Evolutionary conservation across 2,329 filamentous ascomycete genomes (phyloP).

Genomic region (Colletotrichum sp.): DNA sequence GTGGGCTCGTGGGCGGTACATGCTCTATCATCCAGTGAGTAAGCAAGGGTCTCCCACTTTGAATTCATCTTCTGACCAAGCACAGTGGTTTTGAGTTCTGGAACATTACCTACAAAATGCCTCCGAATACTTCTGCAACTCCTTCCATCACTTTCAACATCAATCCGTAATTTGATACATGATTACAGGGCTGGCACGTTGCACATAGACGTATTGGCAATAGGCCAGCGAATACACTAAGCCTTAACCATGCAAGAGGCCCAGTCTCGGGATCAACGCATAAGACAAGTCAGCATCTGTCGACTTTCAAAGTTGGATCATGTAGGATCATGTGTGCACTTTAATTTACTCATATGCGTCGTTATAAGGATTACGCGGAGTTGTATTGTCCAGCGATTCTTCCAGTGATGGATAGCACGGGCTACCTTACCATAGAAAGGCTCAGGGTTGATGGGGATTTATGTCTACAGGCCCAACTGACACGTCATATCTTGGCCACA

Average conservation of each 20-base stretch:
- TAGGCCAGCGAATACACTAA: neutral
- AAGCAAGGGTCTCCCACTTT: neutral
- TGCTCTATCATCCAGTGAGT: slow-evolving; percentile 11
- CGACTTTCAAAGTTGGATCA: neutral
- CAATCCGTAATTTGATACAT: neutral
- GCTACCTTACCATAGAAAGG: neutral
- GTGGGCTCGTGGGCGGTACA: slow-evolving; percentile 1
- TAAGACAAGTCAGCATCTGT: neutral
- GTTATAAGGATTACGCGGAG: neutral
- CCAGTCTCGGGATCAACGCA: neutral
- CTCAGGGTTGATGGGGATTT: neutral
- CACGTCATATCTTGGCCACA: neutral
- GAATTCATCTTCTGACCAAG: neutral
- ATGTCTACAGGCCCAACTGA: neutral
- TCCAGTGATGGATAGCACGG: neutral
- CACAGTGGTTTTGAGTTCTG: slow-evolving; percentile 8
- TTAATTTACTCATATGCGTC: neutral
- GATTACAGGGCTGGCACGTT: neutral
- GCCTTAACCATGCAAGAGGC: too few species aligned
- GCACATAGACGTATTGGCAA: neutral
- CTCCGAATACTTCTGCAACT: slow-evolving; percentile 27
- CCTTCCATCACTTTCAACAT: neutral
- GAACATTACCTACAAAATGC: slow-evolving; percentile 49
- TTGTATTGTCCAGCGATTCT: too few species aligned
- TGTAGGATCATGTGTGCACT: neutral